Evolutionary conservation across 495 filamentous ascomycete species (phyloP), one percentile per base, ranked within the genome.

Genomic region (Neurospora tetraspora): DNA sequence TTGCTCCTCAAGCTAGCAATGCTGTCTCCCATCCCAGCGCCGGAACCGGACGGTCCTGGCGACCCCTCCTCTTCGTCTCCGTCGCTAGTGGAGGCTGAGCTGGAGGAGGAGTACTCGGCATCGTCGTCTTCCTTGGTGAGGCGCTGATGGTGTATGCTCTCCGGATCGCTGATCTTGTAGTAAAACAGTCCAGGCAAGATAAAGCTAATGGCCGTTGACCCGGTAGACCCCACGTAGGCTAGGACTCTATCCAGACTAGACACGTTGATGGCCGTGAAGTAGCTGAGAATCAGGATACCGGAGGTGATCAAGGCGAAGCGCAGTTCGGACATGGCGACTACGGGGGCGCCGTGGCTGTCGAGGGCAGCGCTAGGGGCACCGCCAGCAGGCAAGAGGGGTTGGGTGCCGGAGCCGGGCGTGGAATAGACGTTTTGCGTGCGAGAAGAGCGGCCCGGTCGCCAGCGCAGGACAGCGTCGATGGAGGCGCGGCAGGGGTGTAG

Each of bases 151-250:
- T 93, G 85, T 71, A 91, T 86, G 10, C 92, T 93, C 53, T 97
- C 90, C 0, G 96, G 96, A 14, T 90, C 88, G 0, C 91, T 93
- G 71, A 99, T 98, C 82, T 98, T 98, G 86, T 98, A 98, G 84
- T 98, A 99, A 81, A 99, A 98, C 16, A 98, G 79, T 0, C 96
- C 96, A 0, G 96, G 96, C 1, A 99, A 85, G 74, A 99, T 98
- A 80, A 99, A 99, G 74, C 92, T 96, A 76, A 99, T 98, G 75
- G 91, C 91, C 0, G 96, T 99, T 72, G 91, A 94, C 34, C 96
- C 96, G 0, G 96, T 99, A 77, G 91, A 94, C 9, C 96, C 96
- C 27, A 99, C 96, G 75, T 98, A 99, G 1, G 96, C 95, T 10
- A 99, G 86, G 0, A 98, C 94, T 45, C 91, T 90, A 76, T 97